These are phyloP conservation scores for Aschersonia sp. DNA, from an alignment of 2,329 filamentous ascomycete species.

Conservation along the genomic window DNA sequence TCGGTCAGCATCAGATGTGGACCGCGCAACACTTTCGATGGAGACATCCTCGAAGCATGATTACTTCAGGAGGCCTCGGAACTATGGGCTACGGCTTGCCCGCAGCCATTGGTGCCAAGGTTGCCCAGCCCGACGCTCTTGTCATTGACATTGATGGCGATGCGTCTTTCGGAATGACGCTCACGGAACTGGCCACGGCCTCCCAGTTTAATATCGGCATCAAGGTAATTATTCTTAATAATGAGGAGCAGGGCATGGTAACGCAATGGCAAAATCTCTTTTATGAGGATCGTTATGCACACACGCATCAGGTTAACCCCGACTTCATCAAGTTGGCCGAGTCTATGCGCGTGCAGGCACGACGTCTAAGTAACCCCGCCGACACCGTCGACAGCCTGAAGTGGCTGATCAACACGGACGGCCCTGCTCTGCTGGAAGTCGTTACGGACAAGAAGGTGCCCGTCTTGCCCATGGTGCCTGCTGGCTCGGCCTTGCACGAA, in stretches of 20 bases:
- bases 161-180: conserved; percentile 97
- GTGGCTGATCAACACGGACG: conserved; percentile 81
- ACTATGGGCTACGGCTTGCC: conserved; percentile 89
- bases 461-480: conserved; percentile 94
- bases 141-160: conserved; percentile 96
- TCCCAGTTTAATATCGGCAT: conserved; percentile 93
- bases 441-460: conserved; percentile 85
- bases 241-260: conserved; percentile 96
- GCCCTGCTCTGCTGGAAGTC: conserved; percentile 86
- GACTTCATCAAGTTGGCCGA: conserved; percentile 88
- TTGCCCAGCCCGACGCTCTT: conserved; percentile 58
- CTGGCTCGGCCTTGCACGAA: conserved; percentile 75
- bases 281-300: conserved; percentile 83
- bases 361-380: conserved; percentile 56
- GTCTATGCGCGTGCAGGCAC: conserved; percentile 73
- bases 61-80: conserved; percentile 84
- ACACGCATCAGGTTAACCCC: conserved; percentile 92
- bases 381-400: conserved; percentile 66
- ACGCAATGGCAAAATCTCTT: conserved; percentile 98
- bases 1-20: conserved; percentile 99
- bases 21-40: conserved; percentile 92
- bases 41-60: conserved; percentile 82
- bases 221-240: conserved; percentile 91
- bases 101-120: conserved; percentile 89
- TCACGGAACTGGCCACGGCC: conserved; percentile 86